phyloP scores from a whole-genome alignment of 2,329 filamentous ascomycete species.

The Camptophora hylomeconis region DNA sequence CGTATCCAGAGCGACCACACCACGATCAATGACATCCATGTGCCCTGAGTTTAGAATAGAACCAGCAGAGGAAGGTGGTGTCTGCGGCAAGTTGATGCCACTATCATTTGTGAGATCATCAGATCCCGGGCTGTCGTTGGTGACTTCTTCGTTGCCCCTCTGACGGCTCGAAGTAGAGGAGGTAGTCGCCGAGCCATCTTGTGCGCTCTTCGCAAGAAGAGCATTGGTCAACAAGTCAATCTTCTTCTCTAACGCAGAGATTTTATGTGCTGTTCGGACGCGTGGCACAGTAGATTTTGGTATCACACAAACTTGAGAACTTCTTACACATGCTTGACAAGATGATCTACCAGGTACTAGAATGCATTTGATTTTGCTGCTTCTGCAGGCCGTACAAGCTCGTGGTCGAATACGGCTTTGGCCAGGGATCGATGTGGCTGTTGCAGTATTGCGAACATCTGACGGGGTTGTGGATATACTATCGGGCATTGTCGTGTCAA shows the following conservation, averaged over 20 bases:
- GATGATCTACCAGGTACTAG: slow-evolving; percentile 45
- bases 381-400: slow-evolving; percentile 62
- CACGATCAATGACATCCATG: slow-evolving; percentile 35
- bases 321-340: slow-evolving; percentile 66
- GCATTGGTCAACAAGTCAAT: slow-evolving; percentile 77
- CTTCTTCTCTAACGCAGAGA: slow-evolving; percentile 82
- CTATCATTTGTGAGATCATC: slow-evolving; percentile 1
- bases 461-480: too few species aligned
- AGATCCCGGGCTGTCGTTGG: neutral
- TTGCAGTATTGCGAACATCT: too few species aligned
- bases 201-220: slow-evolving; percentile 43
- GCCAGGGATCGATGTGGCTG: too few species aligned
- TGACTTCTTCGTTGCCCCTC: slow-evolving; percentile 1
- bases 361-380: slow-evolving; percentile 73
- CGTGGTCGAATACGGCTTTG: too few species aligned
- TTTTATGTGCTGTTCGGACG: slow-evolving; percentile 76
- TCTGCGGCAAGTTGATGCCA: neutral
- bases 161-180: slow-evolving; percentile 1
- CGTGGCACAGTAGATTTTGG: slow-evolving; percentile 64
- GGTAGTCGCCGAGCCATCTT: slow-evolving; percentile 3
- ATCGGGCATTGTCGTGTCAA: too few species aligned
- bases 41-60: slow-evolving; percentile 4
- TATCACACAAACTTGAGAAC: slow-evolving; percentile 59
- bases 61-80: neutral
- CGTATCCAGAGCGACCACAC: slow-evolving; percentile 36